Conservation (phyloP, 805 yeast species). For the Sugiyamaella floridensis region DNA sequence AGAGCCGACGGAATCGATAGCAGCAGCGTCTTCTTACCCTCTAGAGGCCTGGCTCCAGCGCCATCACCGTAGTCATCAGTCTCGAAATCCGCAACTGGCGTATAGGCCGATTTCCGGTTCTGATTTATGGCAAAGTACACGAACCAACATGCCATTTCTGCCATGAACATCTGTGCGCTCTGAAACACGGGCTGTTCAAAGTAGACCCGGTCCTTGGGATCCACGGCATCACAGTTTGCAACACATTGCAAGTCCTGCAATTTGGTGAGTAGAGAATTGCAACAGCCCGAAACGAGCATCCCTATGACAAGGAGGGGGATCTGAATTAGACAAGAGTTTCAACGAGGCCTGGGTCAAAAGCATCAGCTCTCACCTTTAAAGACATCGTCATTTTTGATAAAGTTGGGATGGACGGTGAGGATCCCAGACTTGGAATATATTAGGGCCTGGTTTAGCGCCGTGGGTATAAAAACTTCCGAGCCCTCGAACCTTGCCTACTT, state of each 20-base stretch:
- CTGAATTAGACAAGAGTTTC: background rate
- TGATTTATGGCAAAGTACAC: constrained; percentile 32
- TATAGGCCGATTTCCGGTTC: background rate
- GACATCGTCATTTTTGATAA: background rate
- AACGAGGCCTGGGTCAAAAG: background rate
- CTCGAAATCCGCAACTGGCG: background rate
- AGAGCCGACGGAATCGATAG: constrained; percentile 60
- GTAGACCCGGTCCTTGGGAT: constrained; percentile 37
- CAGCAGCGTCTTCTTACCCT: constrained; percentile 29
- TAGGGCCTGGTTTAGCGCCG: background rate
- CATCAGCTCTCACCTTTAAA: background rate
- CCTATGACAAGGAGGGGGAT: constrained; percentile 36
- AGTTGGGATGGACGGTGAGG: too few species aligned
- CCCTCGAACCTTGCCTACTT: background rate
- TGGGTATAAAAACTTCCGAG: background rate
- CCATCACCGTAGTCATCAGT: constrained; percentile 6
- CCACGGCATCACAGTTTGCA: constrained; percentile 40
- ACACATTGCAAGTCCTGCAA: constrained; percentile 73
- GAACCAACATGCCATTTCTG: constrained; percentile 50
- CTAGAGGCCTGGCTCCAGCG: constrained; percentile 9
- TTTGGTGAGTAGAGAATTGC: constrained; percentile 69
- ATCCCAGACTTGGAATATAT: background rate
- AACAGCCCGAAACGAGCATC: constrained; percentile 60
- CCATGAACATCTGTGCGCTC: constrained; percentile 74
- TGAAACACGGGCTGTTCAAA: constrained; percentile 78